Evolutionary conservation across 2,329 filamentous ascomycete genomes (phyloP), one percentile per base, ranked within the genome.

Genomic region (Dothideomycetes sp.): DNA sequence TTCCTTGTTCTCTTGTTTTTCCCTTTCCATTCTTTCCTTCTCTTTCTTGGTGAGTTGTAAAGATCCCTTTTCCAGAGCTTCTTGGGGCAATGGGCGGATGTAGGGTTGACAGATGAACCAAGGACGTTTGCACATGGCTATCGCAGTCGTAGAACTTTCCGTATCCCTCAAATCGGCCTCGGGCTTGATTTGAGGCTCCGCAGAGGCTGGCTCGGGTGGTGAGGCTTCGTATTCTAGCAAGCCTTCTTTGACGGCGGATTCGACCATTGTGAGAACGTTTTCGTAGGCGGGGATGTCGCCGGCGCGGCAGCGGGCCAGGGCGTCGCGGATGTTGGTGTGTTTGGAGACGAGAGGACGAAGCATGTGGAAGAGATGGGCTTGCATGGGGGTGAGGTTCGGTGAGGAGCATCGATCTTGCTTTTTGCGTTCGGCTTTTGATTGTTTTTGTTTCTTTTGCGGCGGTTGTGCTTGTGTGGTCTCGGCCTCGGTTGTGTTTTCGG

Each of bases 71-170:
- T 81, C 80, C 49, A 91, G 54, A 2, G 91, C 91, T 64, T 96
- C 89, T 51, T 82, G 83, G 0, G 91, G 91, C 53, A 95, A 60
- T 28, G 87, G 88, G 42, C 88, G 69, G 5, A 95, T 74, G 53
- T 94, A 84, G 4, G 89, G 82, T 64, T 96, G 88, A 38, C 80
- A 86, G 4, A 94, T 73, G 85, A 86, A 95, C 75, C 80, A 95
- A 1, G 88, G 88, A 48, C 86, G 67, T 58, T 79, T 81, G 55
- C 86, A 94, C 45, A 76, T 69, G 41, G 73, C 75, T 18, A 91
- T 78, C 1, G 82, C 78, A 7, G 74, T 78, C 13, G 77, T 64
- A 4, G 80, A 53, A 22, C 28, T 41, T 37, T 47, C 32, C 9
- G 31, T 20, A 10, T 39, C 36, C 18, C 24, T 32, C 51, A 54